Evolutionary conservation across 495 filamentous ascomycete genomes (phyloP), one percentile per base, ranked within the genome.

Genomic region (Lasiosphaeris hirsuta): DNA sequence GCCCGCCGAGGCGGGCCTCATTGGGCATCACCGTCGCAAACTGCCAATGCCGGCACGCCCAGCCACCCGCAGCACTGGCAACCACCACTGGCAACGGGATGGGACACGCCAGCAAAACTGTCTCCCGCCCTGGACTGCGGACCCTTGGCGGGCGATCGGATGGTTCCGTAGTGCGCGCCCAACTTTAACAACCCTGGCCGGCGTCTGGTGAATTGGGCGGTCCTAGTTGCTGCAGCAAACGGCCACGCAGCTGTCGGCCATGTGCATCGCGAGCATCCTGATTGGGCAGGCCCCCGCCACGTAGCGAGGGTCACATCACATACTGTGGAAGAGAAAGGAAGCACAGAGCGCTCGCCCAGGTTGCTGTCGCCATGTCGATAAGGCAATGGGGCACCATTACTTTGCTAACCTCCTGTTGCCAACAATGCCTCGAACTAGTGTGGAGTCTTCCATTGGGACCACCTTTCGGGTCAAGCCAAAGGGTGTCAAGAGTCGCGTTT

Each of bases 201-300:
- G 5, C 46, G 7, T 36, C n/a, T 19, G n/a, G 23, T 34, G 19
- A 49, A 49, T 49, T 33, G 46, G 46, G 23, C 33, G 23, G 18
- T 13, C 23, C 46, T 14, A 10, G 46, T 49, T 19, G 46, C 46
- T 14, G 19, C 49, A 51, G 40, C 49, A 51, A 18, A 34, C 40
- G 49, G 49, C 49, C 49, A 14, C 40, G 49, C 49, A 51, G 43
- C 3, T 10, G 13, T 17, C 34, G 40, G 49, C 17, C 15, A n/a
- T 37, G 17, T 23, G n/a, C 17, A 14, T 36, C 30, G 11, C 49
- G 11, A 30, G 2, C 5, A 2, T 30, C 23, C 23, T 30, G 2
- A 51, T 40, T 51, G 49, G 49, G 40, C 14, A 19, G 5, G 3
- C 35, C 49, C 35, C 49, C 35, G 49, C 49, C 49, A 51, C 49